phyloP scores from a whole-genome alignment of 805 yeast genomes.

The Lachancea quebecensis region DNA sequence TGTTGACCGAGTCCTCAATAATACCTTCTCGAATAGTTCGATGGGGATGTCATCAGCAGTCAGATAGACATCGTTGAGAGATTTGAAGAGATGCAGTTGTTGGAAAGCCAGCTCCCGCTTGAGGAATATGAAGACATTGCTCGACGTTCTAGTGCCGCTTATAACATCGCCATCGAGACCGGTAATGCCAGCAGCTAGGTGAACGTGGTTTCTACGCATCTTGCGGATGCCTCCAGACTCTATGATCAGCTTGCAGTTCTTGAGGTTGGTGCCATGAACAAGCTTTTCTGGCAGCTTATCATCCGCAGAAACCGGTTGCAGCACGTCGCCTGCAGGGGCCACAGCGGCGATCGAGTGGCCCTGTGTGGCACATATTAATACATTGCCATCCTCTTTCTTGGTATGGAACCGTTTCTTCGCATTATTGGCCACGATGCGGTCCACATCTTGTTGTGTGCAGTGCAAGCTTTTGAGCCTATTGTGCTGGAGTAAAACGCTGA shows the following conservation, averaged over 20 bases:
- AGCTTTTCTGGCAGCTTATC: constrained; percentile 45
- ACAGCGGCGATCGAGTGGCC: constrained; percentile 69
- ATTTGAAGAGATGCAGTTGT: constrained; percentile 42
- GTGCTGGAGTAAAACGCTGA: constrained; percentile 48
- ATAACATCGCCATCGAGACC: constrained; percentile 40
- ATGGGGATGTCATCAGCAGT: constrained; percentile 46
- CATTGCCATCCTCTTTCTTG: constrained; percentile 20
- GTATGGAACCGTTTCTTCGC: constrained; percentile 67
- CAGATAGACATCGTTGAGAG: constrained; percentile 70
- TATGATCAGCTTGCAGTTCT: constrained; percentile 43
- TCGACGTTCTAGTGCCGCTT: constrained; percentile 65
- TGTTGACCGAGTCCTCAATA: constrained; percentile 7
- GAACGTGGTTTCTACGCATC: constrained; percentile 82
- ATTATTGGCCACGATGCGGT: constrained; percentile 54
- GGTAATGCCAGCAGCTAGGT: constrained; percentile 61
- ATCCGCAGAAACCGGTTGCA: constrained; percentile 31
- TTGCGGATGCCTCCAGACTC: constrained; percentile 48
- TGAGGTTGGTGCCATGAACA: constrained; percentile 72
- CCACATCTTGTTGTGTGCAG: constrained; percentile 51
- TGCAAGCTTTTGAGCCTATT: constrained; percentile 50
- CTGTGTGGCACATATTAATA: constrained; percentile 76
- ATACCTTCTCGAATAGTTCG: constrained; percentile 20
- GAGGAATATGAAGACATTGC: constrained; percentile 53
- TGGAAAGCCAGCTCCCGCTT: constrained; percentile 42
- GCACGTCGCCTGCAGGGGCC: constrained; percentile 35